Evolutionary conservation across 2,329 filamentous ascomycete species (phyloP).

Genomic region (Cyphellophora attinorum): DNA sequence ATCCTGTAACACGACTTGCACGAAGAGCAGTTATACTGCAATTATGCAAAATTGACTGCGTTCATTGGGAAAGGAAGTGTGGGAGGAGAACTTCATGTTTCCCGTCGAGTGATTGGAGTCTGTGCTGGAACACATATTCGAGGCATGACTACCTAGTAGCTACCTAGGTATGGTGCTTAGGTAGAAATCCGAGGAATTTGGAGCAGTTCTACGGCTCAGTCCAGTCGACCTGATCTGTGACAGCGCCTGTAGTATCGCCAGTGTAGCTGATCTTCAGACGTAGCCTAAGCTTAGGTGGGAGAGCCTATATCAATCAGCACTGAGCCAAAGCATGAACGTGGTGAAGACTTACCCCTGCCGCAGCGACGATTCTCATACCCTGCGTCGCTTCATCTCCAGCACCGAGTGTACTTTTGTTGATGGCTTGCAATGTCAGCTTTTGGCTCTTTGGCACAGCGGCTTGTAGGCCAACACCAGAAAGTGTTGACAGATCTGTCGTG

Average conservation of each 20-base stretch:
- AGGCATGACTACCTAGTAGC: too few relatives aligned
- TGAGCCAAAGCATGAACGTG: constrained; percentile 1
- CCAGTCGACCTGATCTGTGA: constrained; percentile 96
- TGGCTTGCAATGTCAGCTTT: constrained; percentile 82
- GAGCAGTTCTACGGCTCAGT: constrained; percentile 57
- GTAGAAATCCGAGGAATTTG: too few relatives aligned
- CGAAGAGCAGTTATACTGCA: too few relatives aligned
- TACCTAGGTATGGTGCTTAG: too few relatives aligned
- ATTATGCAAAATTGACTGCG: too few relatives aligned
- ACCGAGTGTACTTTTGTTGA: constrained; percentile 68
- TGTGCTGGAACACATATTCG: too few relatives aligned
- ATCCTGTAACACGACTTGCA: too few relatives aligned
- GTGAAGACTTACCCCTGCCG: constrained; percentile 68
- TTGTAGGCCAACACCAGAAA: constrained; percentile 75
- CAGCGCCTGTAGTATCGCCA: constrained; percentile 54
- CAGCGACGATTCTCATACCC: constrained; percentile 75
- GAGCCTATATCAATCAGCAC: constrained; percentile 44
- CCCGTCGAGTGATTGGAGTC: too few relatives aligned
- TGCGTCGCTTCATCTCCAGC: constrained; percentile 79
- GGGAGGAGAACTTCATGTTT: too few relatives aligned
- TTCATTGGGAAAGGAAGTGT: too few relatives aligned
- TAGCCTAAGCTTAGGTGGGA: constrained; percentile 60
- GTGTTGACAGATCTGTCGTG: constrained; percentile 50
- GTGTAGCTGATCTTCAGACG: constrained; percentile 76
- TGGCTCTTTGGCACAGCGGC: constrained; percentile 95